These are phyloP conservation scores for Trichoderma oligosporum DNA, from an alignment of 2,329 filamentous ascomycete species.

Conservation along the genomic window DNA sequence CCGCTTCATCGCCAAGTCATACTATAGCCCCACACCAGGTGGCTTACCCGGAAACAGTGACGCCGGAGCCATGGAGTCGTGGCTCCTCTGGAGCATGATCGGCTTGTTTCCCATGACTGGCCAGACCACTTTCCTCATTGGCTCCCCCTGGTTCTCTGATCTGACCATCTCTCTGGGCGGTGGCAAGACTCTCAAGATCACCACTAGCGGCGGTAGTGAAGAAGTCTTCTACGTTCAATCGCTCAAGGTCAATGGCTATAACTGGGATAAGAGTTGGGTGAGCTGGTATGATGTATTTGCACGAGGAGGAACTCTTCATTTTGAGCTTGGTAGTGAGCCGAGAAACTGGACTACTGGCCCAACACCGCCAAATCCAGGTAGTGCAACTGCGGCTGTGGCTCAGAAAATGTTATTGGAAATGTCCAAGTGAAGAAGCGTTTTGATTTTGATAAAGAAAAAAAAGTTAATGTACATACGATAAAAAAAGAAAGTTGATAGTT, in stretches of 20 bases:
- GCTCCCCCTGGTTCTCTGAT: conserved; percentile 59
- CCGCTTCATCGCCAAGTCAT: conserved; percentile 55
- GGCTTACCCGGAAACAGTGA: conserved; percentile 69
- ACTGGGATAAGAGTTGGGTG: conserved; percentile 63
- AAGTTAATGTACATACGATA: background rate
- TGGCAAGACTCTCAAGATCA: conserved; percentile 53
- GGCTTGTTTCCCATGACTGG: conserved; percentile 65
- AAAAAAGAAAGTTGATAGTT: background rate
- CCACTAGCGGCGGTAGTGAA: conserved; percentile 46
- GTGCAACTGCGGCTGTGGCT: conserved; percentile 20
- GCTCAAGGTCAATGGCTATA: conserved; percentile 59
- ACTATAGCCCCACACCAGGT: conserved; percentile 51
- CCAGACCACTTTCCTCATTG: conserved; percentile 64
- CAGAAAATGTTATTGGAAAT: conserved; percentile 18
- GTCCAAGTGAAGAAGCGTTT: background rate
- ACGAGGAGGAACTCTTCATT: conserved; percentile 59
- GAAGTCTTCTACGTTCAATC: conserved; percentile 60
- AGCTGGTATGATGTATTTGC: conserved; percentile 64
- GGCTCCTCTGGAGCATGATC: conserved; percentile 65
- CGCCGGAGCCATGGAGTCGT: conserved; percentile 69
- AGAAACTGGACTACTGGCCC: conserved; percentile 56
- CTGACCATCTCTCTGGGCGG: conserved; percentile 56
- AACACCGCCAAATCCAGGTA: conserved; percentile 59
- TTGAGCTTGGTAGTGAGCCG: conserved; percentile 54
- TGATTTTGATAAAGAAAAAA: background rate